Percentiles rank a stretch among this genome's conserved stretches.
These are phyloP conservation scores for Roridomyces roridus DNA, from an alignment of 768 basidiomycete genomes.

Conservation along the genomic window DNA sequence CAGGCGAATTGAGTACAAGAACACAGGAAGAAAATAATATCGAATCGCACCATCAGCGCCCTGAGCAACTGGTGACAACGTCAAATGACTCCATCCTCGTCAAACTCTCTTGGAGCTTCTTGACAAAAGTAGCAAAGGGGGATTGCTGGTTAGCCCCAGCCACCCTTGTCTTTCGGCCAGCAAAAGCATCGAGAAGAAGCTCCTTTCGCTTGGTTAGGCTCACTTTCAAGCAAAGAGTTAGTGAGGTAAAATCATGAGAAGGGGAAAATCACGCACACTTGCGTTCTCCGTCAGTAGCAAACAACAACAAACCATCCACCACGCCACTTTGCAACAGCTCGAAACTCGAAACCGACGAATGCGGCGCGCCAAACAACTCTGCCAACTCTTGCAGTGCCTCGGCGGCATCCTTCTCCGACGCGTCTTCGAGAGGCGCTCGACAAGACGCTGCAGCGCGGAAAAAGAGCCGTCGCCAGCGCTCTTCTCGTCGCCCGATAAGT, in stretches of 20 bases:
- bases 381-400: constrained; percentile 78
- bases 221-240: constrained; percentile 50
- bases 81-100: constrained; percentile 97
- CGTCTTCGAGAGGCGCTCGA: constrained; percentile 64
- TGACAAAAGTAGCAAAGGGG: constrained; percentile 81
- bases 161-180: constrained; percentile 54
- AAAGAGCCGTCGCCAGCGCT: constrained; percentile 67
- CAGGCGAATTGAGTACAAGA: background rate
- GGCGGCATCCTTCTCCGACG: constrained; percentile 67
- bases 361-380: constrained; percentile 75
- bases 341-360: constrained; percentile 90
- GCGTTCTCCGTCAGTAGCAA: constrained; percentile 74
- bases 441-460: constrained; percentile 65
- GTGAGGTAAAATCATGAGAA: background rate
- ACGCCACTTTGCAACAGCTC: constrained; percentile 94
- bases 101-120: constrained; percentile 94
- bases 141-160: constrained; percentile 49
- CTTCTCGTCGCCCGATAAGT: constrained; percentile 64
- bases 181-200: constrained; percentile 81
- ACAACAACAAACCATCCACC: constrained; percentile 84
- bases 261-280: constrained; percentile 48
- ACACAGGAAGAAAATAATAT: background rate
- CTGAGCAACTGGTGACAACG: constrained; percentile 86
- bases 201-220: constrained; percentile 70
- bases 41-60: constrained; percentile 72